These are phyloP conservation scores for Orbilia javanica DNA, from an alignment of 2,329 filamentous ascomycete species.

Conservation along the genomic window DNA sequence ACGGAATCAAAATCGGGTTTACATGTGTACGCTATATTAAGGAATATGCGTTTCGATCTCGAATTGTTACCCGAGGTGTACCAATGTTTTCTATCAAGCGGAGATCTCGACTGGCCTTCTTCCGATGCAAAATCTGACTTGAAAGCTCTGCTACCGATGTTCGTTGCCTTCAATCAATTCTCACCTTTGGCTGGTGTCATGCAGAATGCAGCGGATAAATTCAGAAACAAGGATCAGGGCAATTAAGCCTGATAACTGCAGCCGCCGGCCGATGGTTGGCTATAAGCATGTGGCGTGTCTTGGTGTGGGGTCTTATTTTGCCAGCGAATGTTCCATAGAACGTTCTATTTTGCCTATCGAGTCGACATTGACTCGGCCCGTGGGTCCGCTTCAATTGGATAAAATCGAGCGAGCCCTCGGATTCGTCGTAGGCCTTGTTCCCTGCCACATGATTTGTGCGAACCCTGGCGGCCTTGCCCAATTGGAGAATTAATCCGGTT, in stretches of 20 bases:
- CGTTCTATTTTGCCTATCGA: conserved; percentile 58
- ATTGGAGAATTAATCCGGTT: conserved; percentile 59
- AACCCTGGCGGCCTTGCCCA: conserved; percentile 25
- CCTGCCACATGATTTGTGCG: conserved; percentile 31
- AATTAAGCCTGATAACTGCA: conserved; percentile 57
- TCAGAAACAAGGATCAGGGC: conserved; percentile 24
- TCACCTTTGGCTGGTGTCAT: conserved; percentile 24
- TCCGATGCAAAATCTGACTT: conserved; percentile 8
- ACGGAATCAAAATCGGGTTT: too few species aligned
- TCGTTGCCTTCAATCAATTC: conserved; percentile 44
- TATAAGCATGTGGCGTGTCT: conserved; percentile 31
- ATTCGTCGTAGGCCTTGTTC: conserved; percentile 35
- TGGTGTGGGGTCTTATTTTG: conserved; percentile 53
- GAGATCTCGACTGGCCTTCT: neutral
- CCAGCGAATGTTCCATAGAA: conserved; percentile 58
- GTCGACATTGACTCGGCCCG: conserved; percentile 38
- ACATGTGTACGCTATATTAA: too few species aligned
- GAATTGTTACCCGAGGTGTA: neutral
- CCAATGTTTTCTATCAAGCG: neutral
- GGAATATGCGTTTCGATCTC: neutral
- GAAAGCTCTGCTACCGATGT: conserved; percentile 47
- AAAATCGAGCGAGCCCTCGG: conserved; percentile 32
- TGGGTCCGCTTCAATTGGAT: conserved; percentile 57
- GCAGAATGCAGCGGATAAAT: conserved; percentile 53
- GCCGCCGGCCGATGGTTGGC: conserved; percentile 52